Conservation (phyloP, 331 rosid genomes). For the Dryas integrifolia region DNA sequence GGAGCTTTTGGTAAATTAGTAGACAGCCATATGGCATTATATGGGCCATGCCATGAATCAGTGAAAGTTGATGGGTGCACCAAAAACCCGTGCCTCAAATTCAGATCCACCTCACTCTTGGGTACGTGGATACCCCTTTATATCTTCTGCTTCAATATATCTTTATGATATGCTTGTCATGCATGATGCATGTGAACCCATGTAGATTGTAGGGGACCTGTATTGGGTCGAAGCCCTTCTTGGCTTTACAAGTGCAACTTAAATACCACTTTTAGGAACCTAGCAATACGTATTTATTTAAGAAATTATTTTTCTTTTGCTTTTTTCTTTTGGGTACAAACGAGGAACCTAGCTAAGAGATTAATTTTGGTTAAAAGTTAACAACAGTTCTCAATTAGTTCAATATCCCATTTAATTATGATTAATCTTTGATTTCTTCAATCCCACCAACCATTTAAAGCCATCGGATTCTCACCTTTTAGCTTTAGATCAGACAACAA, state of each 20-base stretch:
- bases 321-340: too few species aligned
- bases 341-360: too few species aligned
- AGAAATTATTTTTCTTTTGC: too few species aligned
- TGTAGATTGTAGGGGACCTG: conserved; percentile 32
- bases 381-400: not conserved
- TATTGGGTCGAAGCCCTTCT: not conserved
- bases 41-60: not conserved
- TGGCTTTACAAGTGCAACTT: not conserved
- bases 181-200: conserved; percentile 82
- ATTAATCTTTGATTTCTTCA: conserved; percentile 17
- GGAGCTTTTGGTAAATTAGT: conserved; percentile 20
- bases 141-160: conserved; percentile 16
- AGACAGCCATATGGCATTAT: not conserved
- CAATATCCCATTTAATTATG: not conserved
- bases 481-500: conserved; percentile 54
- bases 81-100: conserved; percentile 72
- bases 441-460: conserved; percentile 27
- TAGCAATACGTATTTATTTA: too few species aligned
- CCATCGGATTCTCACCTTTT: conserved; percentile 39
- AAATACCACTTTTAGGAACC: too few species aligned
- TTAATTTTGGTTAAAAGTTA: too few species aligned
- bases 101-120: conserved; percentile 45
- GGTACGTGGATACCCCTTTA: conserved; percentile 21
- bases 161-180: conserved; percentile 50
- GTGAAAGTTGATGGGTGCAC: conserved; percentile 39